These are phyloP conservation scores for Xerocomellus amylosporus DNA, from an alignment of 768 basidiomycete species.

Conservation along the genomic window DNA sequence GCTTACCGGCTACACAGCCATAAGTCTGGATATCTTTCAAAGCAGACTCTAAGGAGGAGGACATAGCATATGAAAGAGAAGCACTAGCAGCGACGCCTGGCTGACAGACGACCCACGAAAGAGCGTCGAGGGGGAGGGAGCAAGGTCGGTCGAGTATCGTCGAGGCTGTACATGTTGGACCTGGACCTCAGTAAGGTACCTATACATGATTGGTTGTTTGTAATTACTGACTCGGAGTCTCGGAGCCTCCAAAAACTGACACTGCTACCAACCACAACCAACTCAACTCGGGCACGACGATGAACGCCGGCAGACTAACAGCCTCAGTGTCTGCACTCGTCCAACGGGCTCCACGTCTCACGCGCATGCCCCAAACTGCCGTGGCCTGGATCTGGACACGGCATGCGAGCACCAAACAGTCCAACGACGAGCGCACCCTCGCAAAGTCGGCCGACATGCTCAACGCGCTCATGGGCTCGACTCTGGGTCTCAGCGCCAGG, in stretches of 20 bases:
- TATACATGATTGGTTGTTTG: too few species aligned
- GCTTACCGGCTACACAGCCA: not conserved
- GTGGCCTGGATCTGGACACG: slow-evolving; percentile 1
- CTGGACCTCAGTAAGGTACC: too few species aligned
- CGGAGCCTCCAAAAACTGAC: not conserved
- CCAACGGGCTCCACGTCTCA: not conserved
- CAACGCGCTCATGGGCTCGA: slow-evolving; percentile 24
- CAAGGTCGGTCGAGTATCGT: not conserved
- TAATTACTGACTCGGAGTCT: too few species aligned
- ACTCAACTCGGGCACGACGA: not conserved
- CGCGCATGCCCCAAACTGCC: not conserved
- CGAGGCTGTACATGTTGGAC: not conserved
- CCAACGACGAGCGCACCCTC: slow-evolving; percentile 23
- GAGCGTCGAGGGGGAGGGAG: not conserved
- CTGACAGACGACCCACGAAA: not conserved
- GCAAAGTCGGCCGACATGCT: slow-evolving; percentile 25
- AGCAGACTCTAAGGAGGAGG: not conserved
- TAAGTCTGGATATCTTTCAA: not conserved
- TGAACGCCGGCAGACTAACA: slow-evolving; percentile 9
- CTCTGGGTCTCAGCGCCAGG: slow-evolving; percentile 14
- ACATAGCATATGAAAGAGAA: not conserved
- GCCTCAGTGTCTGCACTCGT: not conserved
- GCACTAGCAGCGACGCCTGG: not conserved
- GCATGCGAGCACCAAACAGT: slow-evolving; percentile 15
- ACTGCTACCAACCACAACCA: not conserved